Evolutionary conservation across 2,329 filamentous ascomycete genomes (phyloP).

Genomic region (Calonectria pseudoreteaudii): DNA sequence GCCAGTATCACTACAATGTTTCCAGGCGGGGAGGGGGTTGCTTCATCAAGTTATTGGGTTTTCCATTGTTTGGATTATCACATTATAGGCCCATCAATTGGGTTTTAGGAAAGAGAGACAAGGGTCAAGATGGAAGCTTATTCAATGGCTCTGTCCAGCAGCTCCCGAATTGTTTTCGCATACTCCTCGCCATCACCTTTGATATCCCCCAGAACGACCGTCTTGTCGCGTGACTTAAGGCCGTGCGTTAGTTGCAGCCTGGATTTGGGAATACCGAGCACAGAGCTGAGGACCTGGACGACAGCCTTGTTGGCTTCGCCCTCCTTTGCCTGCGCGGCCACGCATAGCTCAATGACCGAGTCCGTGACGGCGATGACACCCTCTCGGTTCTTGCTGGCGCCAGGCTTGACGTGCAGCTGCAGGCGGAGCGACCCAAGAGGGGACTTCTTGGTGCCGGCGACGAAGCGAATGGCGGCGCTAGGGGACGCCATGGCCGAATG

Average conservation of each 20-base stretch:
- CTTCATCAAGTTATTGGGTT: not conserved
- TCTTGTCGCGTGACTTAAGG: conserved; percentile 74
- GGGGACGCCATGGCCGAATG: conserved; percentile 42
- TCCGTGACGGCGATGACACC: conserved; percentile 69
- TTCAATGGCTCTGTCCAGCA: conserved; percentile 43
- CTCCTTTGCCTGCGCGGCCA: conserved; percentile 73
- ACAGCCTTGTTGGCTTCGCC: conserved; percentile 79
- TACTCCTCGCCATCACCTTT: conserved; percentile 46
- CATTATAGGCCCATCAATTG: not conserved
- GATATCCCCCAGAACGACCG: conserved; percentile 57
- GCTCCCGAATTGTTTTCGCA: conserved; percentile 41
- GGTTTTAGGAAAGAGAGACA: not conserved
- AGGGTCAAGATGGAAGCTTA: conserved; percentile 14
- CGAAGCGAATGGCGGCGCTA: conserved; percentile 57
- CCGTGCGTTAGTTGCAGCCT: conserved; percentile 72
- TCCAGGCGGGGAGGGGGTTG: not conserved
- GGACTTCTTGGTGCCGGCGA: conserved; percentile 61
- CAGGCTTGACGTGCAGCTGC: conserved; percentile 75
- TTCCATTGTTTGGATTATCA: not conserved
- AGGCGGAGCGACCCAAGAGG: conserved; percentile 64
- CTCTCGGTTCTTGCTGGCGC: conserved; percentile 70
- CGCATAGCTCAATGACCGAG: conserved; percentile 71
- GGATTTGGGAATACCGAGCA: conserved; percentile 72
- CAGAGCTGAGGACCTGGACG: conserved; percentile 69
- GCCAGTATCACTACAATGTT: not conserved